Percentiles rank a stretch among this genome's conserved stretches.
phyloP scores from a whole-genome alignment of 495 filamentous ascomycete species.

The Parachaetomium inaequale region DNA sequence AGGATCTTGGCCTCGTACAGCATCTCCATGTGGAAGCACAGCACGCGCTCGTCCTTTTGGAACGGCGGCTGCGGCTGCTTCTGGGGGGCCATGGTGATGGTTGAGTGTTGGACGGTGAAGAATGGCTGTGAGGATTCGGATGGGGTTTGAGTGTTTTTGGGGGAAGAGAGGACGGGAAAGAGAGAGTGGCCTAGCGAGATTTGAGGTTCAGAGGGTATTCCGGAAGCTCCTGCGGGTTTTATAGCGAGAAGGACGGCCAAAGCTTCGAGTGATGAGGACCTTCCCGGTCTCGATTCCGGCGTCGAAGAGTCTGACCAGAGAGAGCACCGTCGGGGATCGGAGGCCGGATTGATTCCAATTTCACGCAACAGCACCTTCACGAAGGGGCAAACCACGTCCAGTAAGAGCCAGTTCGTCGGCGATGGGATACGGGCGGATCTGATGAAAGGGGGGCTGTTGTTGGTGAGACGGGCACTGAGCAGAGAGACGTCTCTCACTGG shows the following conservation, averaged over 20 bases:
- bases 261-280: neutral
- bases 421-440: neutral
- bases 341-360: neutral
- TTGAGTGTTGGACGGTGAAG: neutral
- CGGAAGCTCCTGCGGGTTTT: neutral
- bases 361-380: neutral
- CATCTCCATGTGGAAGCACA: slow-evolving; percentile 95
- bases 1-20: slow-evolving; percentile 96
- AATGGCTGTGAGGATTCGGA: neutral
- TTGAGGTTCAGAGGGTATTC: neutral
- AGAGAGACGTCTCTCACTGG: neutral
- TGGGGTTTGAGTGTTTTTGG: neutral
- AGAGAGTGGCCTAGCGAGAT: neutral
- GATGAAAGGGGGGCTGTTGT: neutral
- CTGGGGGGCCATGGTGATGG: slow-evolving; percentile 36
- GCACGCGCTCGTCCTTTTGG: slow-evolving; percentile 83
- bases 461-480: neutral
- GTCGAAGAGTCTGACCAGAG: neutral
- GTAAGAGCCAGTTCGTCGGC: neutral
- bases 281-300: neutral
- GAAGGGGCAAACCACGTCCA: neutral
- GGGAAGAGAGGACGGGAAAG: neutral
- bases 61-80: slow-evolving; percentile 55
- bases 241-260: neutral
- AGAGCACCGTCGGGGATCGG: neutral